phyloP scores from a whole-genome alignment of 2,329 filamentous ascomycete genomes.

The Aureobasidium uvarum region DNA sequence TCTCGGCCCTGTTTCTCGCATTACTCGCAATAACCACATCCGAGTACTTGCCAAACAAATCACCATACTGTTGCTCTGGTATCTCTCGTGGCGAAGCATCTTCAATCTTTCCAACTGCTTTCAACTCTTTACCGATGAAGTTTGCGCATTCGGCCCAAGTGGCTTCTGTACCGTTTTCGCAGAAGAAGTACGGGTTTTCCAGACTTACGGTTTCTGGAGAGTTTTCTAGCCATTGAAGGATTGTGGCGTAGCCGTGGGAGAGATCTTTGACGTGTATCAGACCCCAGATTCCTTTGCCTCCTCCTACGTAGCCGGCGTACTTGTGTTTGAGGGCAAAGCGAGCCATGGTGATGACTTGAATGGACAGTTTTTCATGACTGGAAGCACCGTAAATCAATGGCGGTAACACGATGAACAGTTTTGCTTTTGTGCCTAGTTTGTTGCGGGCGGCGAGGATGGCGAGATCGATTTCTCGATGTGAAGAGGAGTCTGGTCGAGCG shows the following conservation, averaged over 20 bases:
- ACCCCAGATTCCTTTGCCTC: conserved; percentile 44
- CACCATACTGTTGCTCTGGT: conserved; percentile 41
- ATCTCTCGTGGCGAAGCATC: conserved; percentile 42
- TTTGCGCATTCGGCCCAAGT: conserved; percentile 46
- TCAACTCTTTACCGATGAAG: conserved; percentile 42
- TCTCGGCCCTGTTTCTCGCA: conserved; percentile 45
- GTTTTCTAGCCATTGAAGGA: conserved; percentile 49
- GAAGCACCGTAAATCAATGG: conserved; percentile 50
- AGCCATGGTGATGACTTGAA: conserved; percentile 50
- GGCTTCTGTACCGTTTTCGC: conserved; percentile 47
- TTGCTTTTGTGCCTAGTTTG: conserved; percentile 43
- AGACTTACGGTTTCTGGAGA: conserved; percentile 36
- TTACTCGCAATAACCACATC: conserved; percentile 45
- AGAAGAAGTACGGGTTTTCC: conserved; percentile 53
- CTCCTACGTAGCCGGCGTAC: conserved; percentile 48
- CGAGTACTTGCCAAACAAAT: conserved; percentile 39
- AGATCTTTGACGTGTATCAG: conserved; percentile 52
- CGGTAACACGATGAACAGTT: conserved; percentile 51
- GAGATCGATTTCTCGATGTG: conserved; percentile 50
- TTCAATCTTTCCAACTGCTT: conserved; percentile 42
- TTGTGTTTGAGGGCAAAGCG: conserved; percentile 52
- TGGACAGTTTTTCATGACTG: conserved; percentile 44
- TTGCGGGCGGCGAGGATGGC: conserved; percentile 43
- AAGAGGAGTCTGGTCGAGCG: conserved; percentile 43
- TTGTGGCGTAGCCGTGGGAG: conserved; percentile 46